Conservation (phyloP, 2,329 filamentous ascomycete genomes). For the Lasiodiplodia gonubiensis region DNA sequence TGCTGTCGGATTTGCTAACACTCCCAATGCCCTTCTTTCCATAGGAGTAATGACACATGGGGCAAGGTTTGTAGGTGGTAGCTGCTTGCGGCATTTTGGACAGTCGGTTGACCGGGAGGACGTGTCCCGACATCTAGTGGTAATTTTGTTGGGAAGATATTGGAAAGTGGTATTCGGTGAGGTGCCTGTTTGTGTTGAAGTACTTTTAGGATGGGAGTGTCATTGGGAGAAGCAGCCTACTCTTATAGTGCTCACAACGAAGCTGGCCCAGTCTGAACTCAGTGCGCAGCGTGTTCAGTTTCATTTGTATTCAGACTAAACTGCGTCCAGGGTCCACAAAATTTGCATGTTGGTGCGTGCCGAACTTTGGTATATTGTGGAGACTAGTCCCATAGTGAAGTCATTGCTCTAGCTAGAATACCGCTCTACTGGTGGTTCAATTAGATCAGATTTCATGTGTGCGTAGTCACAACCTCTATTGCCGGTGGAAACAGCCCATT, state of each 20-base stretch:
- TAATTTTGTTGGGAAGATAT: background rate
- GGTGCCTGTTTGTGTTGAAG: background rate
- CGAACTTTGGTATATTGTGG: background rate
- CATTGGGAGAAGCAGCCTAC: background rate
- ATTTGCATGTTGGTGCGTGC: background rate
- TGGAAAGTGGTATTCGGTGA: background rate
- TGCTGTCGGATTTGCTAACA: background rate
- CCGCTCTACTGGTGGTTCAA: background rate
- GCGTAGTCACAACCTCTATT: background rate
- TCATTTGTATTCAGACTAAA: background rate
- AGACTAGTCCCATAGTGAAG: background rate
- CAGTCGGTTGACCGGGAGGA: background rate
- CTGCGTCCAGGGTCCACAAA: background rate
- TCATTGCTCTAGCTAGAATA: background rate
- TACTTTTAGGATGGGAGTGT: background rate
- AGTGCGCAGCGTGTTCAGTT: too few species aligned
- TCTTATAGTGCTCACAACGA: background rate
- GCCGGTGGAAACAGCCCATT: background rate
- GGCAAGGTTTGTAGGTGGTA: background rate
- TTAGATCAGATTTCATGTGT: background rate
- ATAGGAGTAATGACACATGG: background rate
- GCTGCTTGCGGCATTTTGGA: background rate
- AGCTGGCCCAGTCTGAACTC: background rate
- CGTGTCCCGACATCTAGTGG: background rate
- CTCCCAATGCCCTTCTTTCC: background rate